A percentile compares a stretch with the other conserved stretches of the same genome.
phyloP scores from a whole-genome alignment of 2,329 filamentous ascomycete species.

The Fonsecaea erecta region DNA sequence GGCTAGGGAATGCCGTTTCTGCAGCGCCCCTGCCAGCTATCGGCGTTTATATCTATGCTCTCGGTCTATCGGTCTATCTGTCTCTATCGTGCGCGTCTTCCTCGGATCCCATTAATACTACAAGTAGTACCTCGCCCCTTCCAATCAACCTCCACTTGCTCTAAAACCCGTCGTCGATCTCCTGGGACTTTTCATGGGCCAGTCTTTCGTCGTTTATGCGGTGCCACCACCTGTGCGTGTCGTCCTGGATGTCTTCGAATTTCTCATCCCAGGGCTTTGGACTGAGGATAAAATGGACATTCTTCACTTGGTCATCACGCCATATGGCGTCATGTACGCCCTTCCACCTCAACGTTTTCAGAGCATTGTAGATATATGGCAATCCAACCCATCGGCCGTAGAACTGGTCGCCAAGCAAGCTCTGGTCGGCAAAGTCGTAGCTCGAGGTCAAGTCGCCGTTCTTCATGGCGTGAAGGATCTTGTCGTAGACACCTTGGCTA shows the following conservation, averaged over 20 bases:
- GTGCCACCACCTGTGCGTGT: conserved; percentile 64
- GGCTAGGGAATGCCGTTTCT: background rate
- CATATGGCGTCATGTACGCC: conserved; percentile 57
- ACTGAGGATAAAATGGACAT: conserved; percentile 65
- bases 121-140: background rate
- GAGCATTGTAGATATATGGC: conserved; percentile 65
- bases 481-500: conserved; percentile 56
- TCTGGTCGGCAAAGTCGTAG: conserved; percentile 67
- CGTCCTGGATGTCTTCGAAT: conserved; percentile 45
- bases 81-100: background rate
- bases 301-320: conserved; percentile 65
- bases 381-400: conserved; percentile 62
- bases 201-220: conserved; percentile 56
- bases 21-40: background rate
- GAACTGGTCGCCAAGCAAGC: conserved; percentile 62
- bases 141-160: background rate
- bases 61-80: conserved; percentile 3
- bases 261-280: conserved; percentile 68
- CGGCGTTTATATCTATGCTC: background rate
- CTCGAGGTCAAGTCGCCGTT: conserved; percentile 43
- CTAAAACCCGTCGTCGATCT: conserved; percentile 55
- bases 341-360: conserved; percentile 63
- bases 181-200: conserved; percentile 52
- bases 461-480: conserved; percentile 52
- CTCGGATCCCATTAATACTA: conserved; percentile 48